phyloP scores from a whole-genome alignment of 306 rosid genomes.

The Chamaecrista fasciculata region DNA sequence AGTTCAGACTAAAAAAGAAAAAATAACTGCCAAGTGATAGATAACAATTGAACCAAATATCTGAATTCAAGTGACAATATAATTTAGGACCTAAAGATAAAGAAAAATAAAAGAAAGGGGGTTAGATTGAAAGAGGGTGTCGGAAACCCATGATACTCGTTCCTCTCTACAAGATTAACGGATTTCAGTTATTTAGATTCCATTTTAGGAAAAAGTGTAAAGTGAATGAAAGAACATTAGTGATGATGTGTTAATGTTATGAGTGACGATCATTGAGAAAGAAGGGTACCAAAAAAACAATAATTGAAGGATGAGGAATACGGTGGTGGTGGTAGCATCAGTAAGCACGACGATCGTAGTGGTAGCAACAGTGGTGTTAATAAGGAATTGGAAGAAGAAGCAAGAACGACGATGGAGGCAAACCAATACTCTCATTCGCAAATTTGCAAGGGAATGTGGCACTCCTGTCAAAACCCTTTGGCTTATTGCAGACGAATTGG shows the following conservation, averaged over 20 bases:
- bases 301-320: slow-evolving; percentile 42
- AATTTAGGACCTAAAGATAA: too few relatives aligned
- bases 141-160: slow-evolving; percentile 36
- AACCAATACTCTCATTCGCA: slow-evolving; percentile 41
- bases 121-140: too few relatives aligned
- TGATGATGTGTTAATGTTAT: neutral
- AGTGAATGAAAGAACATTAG: neutral
- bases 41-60: too few relatives aligned
- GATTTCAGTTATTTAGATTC: slow-evolving; percentile 33
- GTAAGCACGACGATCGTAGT: slow-evolving; percentile 37
- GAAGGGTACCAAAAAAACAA: too few relatives aligned
- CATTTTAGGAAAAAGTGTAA: neutral
- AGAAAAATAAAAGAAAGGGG: too few relatives aligned
- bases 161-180: slow-evolving; percentile 31
- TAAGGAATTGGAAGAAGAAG: slow-evolving; percentile 41
- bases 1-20: too few relatives aligned
- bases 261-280: neutral
- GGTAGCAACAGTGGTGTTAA: slow-evolving; percentile 23
- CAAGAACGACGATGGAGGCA: slow-evolving; percentile 41
- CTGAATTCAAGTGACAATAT: too few relatives aligned
- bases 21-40: too few relatives aligned
- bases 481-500: slow-evolving; percentile 54
- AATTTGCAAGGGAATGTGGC: slow-evolving; percentile 58
- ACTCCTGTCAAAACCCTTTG: slow-evolving; percentile 55
- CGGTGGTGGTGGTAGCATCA: slow-evolving; percentile 36